Conservation (phyloP, 768 basidiomycete species). For the Suillus spraguei region DNA sequence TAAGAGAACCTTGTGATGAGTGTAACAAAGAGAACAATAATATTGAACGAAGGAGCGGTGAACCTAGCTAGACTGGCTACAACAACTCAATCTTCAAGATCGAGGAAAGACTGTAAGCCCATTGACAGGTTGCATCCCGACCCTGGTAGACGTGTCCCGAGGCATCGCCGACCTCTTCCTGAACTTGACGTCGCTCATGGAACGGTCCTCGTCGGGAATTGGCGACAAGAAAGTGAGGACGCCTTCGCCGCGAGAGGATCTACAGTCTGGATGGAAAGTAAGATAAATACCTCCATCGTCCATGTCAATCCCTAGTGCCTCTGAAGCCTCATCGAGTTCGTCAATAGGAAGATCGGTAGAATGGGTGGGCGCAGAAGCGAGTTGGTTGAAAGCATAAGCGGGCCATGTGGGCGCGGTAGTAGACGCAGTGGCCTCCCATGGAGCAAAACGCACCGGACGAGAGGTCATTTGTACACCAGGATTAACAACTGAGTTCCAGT, state of each 20-base stretch:
- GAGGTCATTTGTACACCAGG: not conserved
- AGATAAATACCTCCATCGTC: conserved; percentile 32
- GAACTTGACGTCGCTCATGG: conserved; percentile 21
- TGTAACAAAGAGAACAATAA: not conserved
- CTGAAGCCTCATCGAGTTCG: conserved; percentile 4
- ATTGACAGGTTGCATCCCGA: conserved; percentile 20
- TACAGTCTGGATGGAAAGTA: conserved; percentile 28
- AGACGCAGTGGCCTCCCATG: not conserved
- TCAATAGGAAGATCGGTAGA: not conserved
- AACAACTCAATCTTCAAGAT: conserved; percentile 11
- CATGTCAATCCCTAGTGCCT: conserved; percentile 9
- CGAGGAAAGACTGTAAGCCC: conserved; percentile 27
- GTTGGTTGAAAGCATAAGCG: too few relatives aligned
- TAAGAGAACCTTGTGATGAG: not conserved
- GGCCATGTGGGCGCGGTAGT: not conserved
- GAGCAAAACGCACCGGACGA: not conserved
- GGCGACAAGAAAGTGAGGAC: conserved; percentile 27
- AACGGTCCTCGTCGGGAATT: conserved; percentile 22
- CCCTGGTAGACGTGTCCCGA: not conserved
- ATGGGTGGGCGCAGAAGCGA: not conserved
- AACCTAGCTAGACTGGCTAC: not conserved
- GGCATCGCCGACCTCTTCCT: not conserved
- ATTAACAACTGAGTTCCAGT: conserved; percentile 18
- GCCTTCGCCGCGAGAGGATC: conserved; percentile 24
- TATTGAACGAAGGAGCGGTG: conserved; percentile 8